A percentile compares a stretch with the other conserved stretches of the same genome.
Conservation (phyloP, 208 protist species). For the Acanthamoeba lenticulata region DNA sequence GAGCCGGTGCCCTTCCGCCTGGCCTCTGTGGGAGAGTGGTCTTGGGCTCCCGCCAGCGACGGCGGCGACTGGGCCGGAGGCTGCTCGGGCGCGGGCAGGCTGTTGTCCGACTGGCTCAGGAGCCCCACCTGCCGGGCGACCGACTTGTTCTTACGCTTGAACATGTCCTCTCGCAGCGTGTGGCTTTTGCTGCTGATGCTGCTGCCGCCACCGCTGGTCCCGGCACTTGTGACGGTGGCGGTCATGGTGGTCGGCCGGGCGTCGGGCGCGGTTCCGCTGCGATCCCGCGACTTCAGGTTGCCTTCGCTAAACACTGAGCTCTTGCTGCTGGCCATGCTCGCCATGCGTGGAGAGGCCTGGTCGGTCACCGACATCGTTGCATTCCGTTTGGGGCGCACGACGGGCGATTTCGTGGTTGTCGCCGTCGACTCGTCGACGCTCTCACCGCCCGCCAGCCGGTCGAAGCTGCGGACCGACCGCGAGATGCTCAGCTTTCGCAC, state of each 20-base stretch:
- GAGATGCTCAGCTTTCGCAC: not conserved
- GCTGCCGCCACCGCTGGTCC: not conserved
- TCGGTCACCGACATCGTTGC: not conserved
- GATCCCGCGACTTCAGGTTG: not conserved
- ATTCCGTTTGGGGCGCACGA: not conserved
- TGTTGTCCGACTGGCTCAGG: not conserved
- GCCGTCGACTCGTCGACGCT: not conserved
- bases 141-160: not conserved
- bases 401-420: not conserved
- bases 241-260: not conserved
- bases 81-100: not conserved
- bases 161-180: not conserved
- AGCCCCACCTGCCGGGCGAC: not conserved
- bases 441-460: not conserved
- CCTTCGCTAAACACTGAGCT: no score
- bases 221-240: not conserved
- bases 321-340: not conserved
- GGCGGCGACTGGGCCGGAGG: no score
- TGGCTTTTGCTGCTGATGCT: not conserved
- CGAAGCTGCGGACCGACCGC: slow-evolving; percentile 21
- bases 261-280: not conserved
- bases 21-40: not conserved
- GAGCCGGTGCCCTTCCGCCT: not conserved
- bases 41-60: no score
- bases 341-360: not conserved